phyloP scores from a whole-genome alignment of 495 filamentous ascomycete genomes.

The Hypoxylon cercidicola region DNA sequence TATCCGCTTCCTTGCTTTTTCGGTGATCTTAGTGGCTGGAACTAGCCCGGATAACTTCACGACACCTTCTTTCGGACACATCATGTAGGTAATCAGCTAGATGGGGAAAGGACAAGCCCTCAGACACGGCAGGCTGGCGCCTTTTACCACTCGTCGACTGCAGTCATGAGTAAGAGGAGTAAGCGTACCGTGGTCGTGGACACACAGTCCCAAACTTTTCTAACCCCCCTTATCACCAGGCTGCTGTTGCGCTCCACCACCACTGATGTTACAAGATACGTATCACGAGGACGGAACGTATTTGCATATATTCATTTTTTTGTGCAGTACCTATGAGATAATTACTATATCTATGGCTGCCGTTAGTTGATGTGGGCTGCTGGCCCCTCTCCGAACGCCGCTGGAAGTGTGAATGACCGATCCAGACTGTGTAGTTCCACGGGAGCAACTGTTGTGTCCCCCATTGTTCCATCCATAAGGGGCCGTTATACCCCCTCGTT shows the following conservation, averaged over 20 bases:
- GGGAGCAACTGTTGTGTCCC: slow-evolving; percentile 21
- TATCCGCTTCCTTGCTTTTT: slow-evolving; percentile 18
- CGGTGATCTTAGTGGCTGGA: slow-evolving; percentile 25
- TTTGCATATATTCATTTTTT: slow-evolving; percentile 22
- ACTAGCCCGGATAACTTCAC: slow-evolving; percentile 27
- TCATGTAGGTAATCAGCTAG: slow-evolving; percentile 11
- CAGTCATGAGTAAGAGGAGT: slow-evolving; percentile 9
- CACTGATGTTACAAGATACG: slow-evolving; percentile 10
- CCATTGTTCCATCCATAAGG: slow-evolving; percentile 9
- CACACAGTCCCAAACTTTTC: slow-evolving; percentile 7
- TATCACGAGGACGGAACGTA: slow-evolving; percentile 22
- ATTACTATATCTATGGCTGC: slow-evolving; percentile 22
- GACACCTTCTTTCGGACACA: slow-evolving; percentile 32
- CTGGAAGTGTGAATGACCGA: slow-evolving; percentile 17
- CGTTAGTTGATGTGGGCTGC: slow-evolving; percentile 8
- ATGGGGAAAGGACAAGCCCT: slow-evolving; percentile 1
- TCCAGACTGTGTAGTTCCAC: slow-evolving; percentile 11
- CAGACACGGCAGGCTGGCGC: background rate
- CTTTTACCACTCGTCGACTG: slow-evolving; percentile 11
- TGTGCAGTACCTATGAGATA: slow-evolving; percentile 24
- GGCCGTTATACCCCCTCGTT: slow-evolving; percentile 12
- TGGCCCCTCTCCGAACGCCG: slow-evolving; percentile 16
- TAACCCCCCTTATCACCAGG: slow-evolving; percentile 8
- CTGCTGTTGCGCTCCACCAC: background rate
- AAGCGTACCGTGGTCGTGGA: slow-evolving; percentile 3